These are phyloP conservation scores for Quercus gilva DNA, from an alignment of 306 rosid genomes.

Conservation along the genomic window DNA sequence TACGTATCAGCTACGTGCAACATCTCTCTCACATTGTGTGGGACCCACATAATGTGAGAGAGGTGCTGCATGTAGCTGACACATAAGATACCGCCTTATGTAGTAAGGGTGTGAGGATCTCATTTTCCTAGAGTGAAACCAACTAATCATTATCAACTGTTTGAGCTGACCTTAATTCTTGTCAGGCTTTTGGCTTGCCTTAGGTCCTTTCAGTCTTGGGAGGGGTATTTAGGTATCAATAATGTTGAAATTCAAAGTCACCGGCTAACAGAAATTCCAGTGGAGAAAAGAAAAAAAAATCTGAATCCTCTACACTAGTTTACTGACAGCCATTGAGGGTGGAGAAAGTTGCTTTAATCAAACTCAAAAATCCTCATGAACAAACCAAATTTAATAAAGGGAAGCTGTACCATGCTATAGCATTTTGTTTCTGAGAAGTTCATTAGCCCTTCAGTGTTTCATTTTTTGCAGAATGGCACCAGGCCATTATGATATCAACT, in stretches of 20 bases:
- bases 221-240: not conserved
- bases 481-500: conserved; percentile 10
- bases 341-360: not conserved
- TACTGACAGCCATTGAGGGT: not conserved
- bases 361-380: not conserved
- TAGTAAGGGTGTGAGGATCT: not conserved
- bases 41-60: no score
- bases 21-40: no score
- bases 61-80: no score
- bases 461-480: conserved; percentile 8
- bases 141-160: not conserved
- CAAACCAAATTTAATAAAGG: not conserved
- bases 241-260: not conserved
- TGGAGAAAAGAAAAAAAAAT: not conserved
- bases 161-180: not conserved
- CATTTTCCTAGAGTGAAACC: not conserved
- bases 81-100: no score
- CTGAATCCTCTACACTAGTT: not conserved
- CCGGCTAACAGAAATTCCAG: not conserved
- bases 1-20: no score
- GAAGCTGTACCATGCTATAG: not conserved
- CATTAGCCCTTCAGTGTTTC: not conserved
- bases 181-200: not conserved
- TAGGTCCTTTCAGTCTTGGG: not conserved
- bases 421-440: not conserved